Evolutionary conservation across 2,329 filamentous ascomycete species (phyloP).

Genomic region (Cadophora sp.): DNA sequence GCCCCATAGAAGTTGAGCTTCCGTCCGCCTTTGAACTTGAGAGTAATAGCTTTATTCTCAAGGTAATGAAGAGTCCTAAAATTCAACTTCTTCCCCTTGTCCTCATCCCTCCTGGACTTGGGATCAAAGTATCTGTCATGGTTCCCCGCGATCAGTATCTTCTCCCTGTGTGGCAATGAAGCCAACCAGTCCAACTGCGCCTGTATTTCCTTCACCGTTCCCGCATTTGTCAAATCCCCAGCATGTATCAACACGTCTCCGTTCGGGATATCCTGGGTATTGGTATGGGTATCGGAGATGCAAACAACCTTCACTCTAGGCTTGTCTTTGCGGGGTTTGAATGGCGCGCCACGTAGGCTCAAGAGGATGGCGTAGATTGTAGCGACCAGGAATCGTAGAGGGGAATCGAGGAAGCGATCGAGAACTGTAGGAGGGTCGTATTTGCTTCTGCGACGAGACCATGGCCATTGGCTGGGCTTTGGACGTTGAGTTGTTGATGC

Average conservation of each 20-base stretch:
- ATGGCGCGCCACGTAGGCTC: constrained; percentile 70
- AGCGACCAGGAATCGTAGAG: constrained; percentile 68
- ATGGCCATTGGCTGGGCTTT: constrained; percentile 36
- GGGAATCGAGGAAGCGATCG: constrained; percentile 71
- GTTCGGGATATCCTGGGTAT: constrained; percentile 67
- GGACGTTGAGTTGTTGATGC: constrained; percentile 15
- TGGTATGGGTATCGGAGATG: constrained; percentile 87
- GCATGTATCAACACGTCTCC: constrained; percentile 91
- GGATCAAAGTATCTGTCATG: constrained; percentile 88
- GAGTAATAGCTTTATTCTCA: constrained; percentile 68
- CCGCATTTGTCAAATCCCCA: constrained; percentile 81
- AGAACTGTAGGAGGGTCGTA: constrained; percentile 53
- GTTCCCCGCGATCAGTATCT: constrained; percentile 85
- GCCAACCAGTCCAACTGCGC: constrained; percentile 84
- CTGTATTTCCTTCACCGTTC: constrained; percentile 77
- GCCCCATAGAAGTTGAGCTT: constrained; percentile 78
- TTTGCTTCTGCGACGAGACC: constrained; percentile 40
- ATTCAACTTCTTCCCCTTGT: constrained; percentile 64
- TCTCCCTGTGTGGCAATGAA: constrained; percentile 75
- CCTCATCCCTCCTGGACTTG: constrained; percentile 61
- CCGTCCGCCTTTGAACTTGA: constrained; percentile 66
- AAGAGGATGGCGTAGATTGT: constrained; percentile 70
- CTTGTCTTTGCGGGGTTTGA: constrained; percentile 60
- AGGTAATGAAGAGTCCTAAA: constrained; percentile 78
- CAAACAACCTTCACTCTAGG: constrained; percentile 78